Conservation (phyloP, 371 early-diverging fungal species). For the Zopfochytrium polystomum region DNA sequence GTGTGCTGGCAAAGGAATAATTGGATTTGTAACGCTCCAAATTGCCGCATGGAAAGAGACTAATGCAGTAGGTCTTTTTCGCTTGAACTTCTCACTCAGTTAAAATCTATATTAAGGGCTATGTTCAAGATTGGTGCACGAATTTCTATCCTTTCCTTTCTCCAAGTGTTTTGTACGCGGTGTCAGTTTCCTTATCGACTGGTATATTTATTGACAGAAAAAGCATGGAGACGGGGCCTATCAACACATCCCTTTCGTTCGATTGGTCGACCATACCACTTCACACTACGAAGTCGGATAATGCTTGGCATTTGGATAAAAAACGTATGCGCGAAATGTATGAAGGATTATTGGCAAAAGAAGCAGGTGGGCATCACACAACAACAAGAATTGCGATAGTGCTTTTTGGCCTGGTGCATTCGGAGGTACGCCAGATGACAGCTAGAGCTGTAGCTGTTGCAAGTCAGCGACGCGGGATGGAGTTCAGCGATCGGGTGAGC, state of each 20-base stretch:
- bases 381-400: constrained; percentile 18
- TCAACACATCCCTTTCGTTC: no score
- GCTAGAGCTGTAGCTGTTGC: constrained; percentile 13
- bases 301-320: constrained; percentile 18
- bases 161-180: constrained; percentile 13
- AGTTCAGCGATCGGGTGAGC: constrained; percentile 21
- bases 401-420: constrained; percentile 9
- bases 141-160: constrained; percentile 27
- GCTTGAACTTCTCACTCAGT: background rate
- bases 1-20: constrained; percentile 16
- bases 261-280: constrained; percentile 22
- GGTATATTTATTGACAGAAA: constrained; percentile 14
- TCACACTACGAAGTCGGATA: constrained; percentile 16
- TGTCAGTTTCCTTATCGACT: constrained; percentile 17
- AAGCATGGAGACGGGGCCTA: background rate
- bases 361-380: constrained; percentile 11
- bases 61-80: background rate
- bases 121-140: constrained; percentile 11
- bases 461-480: constrained; percentile 12
- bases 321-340: constrained; percentile 12
- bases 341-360: constrained; percentile 10
- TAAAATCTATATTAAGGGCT: background rate
- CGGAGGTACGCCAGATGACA: constrained; percentile 17
- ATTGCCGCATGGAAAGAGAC: constrained; percentile 17
- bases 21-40: constrained; percentile 24